Percentiles rank a stretch among this genome's conserved stretches.
Conservation (phyloP, 352 stramenopile species). For the Phytopythium helicoides region DNA sequence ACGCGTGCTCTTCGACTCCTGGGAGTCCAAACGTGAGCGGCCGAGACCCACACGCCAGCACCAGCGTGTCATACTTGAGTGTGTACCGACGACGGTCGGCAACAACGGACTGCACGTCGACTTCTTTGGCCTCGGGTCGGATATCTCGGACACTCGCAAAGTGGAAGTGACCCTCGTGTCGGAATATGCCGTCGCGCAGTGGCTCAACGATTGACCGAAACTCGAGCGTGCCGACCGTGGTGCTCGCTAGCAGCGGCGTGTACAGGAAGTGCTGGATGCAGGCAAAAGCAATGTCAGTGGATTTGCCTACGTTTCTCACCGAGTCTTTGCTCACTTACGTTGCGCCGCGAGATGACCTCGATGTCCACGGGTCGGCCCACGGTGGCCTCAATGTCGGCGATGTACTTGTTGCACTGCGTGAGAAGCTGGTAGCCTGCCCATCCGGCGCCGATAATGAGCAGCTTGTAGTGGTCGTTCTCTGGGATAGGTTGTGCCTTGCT, state of each 20-base stretch:
- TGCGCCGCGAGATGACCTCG: constrained; percentile 78
- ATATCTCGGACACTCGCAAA: constrained; percentile 71
- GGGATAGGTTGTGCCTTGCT: no score
- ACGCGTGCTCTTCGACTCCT: constrained; percentile 91
- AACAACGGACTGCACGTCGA: constrained; percentile 70
- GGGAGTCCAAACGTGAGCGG: constrained; percentile 95
- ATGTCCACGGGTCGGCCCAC: constrained; percentile 62
- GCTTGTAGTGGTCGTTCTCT: constrained; percentile 52
- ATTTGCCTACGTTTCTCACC: no score
- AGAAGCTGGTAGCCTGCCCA: constrained; percentile 82
- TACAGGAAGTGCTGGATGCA: constrained; percentile 94
- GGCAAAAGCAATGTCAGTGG: constrained; percentile 4
- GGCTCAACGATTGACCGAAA: constrained; percentile 97
- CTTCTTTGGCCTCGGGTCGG: constrained; percentile 66
- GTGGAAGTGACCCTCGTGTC: constrained; percentile 70
- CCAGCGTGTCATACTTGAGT: constrained; percentile 93
- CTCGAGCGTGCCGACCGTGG: constrained; percentile 94
- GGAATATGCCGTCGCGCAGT: constrained; percentile 81
- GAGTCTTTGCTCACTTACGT: constrained; percentile 31
- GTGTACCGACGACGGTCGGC: constrained; percentile 60
- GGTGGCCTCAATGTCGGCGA: constrained; percentile 59
- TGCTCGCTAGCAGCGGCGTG: constrained; percentile 95
- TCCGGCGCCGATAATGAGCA: constrained; percentile 75
- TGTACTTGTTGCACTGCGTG: constrained; percentile 72
- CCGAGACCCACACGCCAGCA: constrained; percentile 91